Evolutionary conservation across 2,329 filamentous ascomycete species (phyloP).

Genomic region (Aspergillus viridinutans): DNA sequence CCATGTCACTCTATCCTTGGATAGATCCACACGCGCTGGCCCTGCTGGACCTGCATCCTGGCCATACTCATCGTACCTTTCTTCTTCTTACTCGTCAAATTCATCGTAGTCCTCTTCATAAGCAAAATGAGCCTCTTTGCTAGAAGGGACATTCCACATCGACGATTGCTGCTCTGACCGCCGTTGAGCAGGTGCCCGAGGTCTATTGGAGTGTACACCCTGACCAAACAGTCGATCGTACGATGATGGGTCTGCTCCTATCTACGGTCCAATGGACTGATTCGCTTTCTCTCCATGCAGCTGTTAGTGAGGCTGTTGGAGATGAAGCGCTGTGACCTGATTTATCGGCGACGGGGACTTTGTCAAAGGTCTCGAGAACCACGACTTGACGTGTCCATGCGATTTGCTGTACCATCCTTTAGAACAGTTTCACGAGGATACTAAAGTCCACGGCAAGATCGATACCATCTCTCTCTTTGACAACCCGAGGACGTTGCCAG

Average conservation of each 20-base stretch:
- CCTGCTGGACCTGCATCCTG: background rate
- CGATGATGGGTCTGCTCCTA: too few relatives aligned
- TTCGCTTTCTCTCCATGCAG: background rate
- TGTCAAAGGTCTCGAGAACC: background rate
- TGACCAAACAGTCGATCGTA: too few relatives aligned
- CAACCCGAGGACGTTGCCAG: background rate
- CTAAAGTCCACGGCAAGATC: background rate
- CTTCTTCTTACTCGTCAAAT: too few relatives aligned
- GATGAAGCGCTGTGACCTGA: background rate
- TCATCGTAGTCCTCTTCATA: too few relatives aligned
- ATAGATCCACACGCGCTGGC: too few relatives aligned
- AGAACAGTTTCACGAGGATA: background rate
- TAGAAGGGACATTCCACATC: too few relatives aligned
- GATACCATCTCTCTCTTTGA: background rate
- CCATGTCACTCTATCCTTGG: too few relatives aligned
- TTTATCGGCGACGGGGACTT: background rate
- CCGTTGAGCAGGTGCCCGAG: too few relatives aligned
- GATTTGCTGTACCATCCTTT: background rate
- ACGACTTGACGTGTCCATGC: background rate
- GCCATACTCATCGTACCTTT: background rate
- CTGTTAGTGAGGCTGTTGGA: background rate
- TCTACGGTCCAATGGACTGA: background rate
- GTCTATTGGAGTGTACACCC: too few relatives aligned
- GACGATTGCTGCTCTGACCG: too few relatives aligned
- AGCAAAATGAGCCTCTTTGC: too few relatives aligned